phyloP scores from a whole-genome alignment of 2,329 filamentous ascomycete species.

The Scytalidium sp. region DNA sequence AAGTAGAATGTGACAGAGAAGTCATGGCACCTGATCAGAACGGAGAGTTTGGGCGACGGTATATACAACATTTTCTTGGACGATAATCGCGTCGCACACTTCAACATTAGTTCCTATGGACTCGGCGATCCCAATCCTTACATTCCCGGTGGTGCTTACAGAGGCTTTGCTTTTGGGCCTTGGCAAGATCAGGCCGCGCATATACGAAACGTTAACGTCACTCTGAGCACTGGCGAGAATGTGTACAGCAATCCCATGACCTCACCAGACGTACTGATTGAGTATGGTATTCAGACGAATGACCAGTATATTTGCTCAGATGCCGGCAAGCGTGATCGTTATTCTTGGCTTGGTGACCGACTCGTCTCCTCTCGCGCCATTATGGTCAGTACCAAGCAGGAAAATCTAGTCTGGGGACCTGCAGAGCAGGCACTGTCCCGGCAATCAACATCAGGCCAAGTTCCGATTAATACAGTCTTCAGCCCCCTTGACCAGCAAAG shows the following conservation, averaged over 20 bases:
- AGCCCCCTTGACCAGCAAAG: too few relatives aligned
- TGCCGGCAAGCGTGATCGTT: constrained; percentile 37
- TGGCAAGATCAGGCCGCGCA: constrained; percentile 37
- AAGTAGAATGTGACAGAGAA: too few relatives aligned
- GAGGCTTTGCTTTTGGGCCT: constrained; percentile 37
- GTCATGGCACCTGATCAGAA: too few relatives aligned
- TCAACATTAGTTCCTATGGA: too few relatives aligned
- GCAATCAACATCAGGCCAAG: too few relatives aligned
- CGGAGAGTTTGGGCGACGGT: too few relatives aligned
- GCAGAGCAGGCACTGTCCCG: too few relatives aligned
- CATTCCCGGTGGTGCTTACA: too few relatives aligned
- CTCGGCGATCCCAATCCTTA: too few relatives aligned
- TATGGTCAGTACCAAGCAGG: constrained; percentile 30
- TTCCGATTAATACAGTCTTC: too few relatives aligned
- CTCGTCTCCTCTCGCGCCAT: constrained; percentile 37
- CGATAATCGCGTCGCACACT: too few relatives aligned
- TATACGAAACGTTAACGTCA: constrained; percentile 31
- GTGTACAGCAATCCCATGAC: constrained; percentile 31
- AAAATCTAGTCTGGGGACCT: constrained; percentile 32
- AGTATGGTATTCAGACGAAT: constrained; percentile 35
- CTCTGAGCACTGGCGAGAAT: constrained; percentile 26
- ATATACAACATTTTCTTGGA: too few relatives aligned
- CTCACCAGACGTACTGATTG: constrained; percentile 23
- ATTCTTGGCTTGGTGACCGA: constrained; percentile 41
- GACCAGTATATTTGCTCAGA: constrained; percentile 35